Evolutionary conservation across 176 grass and related monocot species (phyloP).

Genomic region (Calamus simplicifolius): DNA sequence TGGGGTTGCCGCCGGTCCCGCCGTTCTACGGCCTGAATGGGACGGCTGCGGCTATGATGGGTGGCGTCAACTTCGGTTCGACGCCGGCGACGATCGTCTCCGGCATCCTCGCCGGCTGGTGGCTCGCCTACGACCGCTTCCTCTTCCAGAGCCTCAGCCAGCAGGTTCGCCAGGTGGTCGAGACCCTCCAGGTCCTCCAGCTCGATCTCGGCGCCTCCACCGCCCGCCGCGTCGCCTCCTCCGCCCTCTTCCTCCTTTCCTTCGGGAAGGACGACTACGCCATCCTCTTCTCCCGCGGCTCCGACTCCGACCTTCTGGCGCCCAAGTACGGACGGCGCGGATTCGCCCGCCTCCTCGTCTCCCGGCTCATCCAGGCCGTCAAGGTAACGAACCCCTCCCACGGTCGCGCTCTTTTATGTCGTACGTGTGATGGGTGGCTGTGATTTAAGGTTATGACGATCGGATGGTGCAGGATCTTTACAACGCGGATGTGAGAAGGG

Average conservation of each 20-base stretch:
- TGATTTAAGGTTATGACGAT: no score
- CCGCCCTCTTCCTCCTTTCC: slow-evolving; percentile 48
- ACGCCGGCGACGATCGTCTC: slow-evolving; percentile 2
- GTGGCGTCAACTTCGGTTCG: slow-evolving; percentile 40
- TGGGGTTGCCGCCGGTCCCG: slow-evolving; percentile 35
- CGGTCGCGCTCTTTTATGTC: background rate
- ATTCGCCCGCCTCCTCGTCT: slow-evolving; percentile 32
- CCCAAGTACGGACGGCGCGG: slow-evolving; percentile 56
- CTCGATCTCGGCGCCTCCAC: slow-evolving; percentile 25
- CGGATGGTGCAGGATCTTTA: slow-evolving; percentile 41
- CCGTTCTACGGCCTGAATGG: slow-evolving; percentile 32
- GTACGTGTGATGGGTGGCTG: no score
- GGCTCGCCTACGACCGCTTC: slow-evolving; percentile 12
- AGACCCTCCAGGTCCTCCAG: slow-evolving; percentile 52
- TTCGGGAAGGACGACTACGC: slow-evolving; percentile 65
- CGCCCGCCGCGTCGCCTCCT: background rate
- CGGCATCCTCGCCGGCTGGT: slow-evolving; percentile 10
- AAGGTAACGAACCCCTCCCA: background rate
- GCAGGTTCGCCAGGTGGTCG: slow-evolving; percentile 52
- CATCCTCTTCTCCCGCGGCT: slow-evolving; percentile 26
- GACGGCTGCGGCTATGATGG: slow-evolving; percentile 11
- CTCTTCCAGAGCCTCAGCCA: slow-evolving; percentile 36
- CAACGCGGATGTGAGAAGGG: slow-evolving; percentile 44
- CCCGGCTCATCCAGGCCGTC: slow-evolving; percentile 34
- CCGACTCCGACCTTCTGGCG: slow-evolving; percentile 19